Evolutionary conservation across 1,284 basidiomycete genomes (phyloP).

Genomic region (Microbotryum violaceum): DNA sequence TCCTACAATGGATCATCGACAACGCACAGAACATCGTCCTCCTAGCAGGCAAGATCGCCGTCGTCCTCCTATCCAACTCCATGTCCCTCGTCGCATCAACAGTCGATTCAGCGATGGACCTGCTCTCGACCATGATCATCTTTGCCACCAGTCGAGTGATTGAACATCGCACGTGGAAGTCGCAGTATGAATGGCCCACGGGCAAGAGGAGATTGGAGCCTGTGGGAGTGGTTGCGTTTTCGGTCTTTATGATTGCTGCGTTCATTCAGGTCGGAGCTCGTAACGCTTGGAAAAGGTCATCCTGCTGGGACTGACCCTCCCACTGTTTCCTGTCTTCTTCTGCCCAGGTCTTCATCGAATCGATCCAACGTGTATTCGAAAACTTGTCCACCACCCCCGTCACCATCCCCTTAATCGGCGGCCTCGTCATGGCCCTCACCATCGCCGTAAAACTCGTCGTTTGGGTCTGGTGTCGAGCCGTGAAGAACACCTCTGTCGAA

Average conservation of each 20-base stretch:
- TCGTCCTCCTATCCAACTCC: slow-evolving; percentile 49
- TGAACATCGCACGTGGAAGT: slow-evolving; percentile 19
- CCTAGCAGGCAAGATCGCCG: slow-evolving; percentile 47
- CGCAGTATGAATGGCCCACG: slow-evolving; percentile 44
- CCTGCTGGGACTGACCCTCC: too few relatives aligned
- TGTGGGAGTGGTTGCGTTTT: slow-evolving; percentile 45
- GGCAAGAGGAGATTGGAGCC: slow-evolving; percentile 49
- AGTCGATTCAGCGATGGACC: slow-evolving; percentile 51
- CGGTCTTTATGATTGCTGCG: slow-evolving; percentile 52
- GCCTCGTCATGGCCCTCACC: slow-evolving; percentile 48
- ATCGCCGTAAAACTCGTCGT: slow-evolving; percentile 49
- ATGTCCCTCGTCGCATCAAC: slow-evolving; percentile 51
- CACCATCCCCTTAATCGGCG: slow-evolving; percentile 36
- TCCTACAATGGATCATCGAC: slow-evolving; percentile 19
- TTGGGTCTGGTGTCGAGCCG: slow-evolving; percentile 43
- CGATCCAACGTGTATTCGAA: slow-evolving; percentile 41
- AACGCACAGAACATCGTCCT: slow-evolving; percentile 45
- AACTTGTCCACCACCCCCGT: slow-evolving; percentile 33
- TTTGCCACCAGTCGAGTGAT: slow-evolving; percentile 30
- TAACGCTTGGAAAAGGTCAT: too few relatives aligned
- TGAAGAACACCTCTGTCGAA: slow-evolving; percentile 41
- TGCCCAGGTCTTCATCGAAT: slow-evolving; percentile 46
- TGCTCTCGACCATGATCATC: slow-evolving; percentile 46
- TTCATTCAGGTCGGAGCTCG: slow-evolving; percentile 37
- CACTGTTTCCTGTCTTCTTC: slow-evolving; percentile 4